Percentiles rank a stretch among this genome's conserved stretches.
These are phyloP conservation scores for Ceratocystis harringtonii DNA, from an alignment of 2,329 filamentous ascomycete species.

Conservation along the genomic window DNA sequence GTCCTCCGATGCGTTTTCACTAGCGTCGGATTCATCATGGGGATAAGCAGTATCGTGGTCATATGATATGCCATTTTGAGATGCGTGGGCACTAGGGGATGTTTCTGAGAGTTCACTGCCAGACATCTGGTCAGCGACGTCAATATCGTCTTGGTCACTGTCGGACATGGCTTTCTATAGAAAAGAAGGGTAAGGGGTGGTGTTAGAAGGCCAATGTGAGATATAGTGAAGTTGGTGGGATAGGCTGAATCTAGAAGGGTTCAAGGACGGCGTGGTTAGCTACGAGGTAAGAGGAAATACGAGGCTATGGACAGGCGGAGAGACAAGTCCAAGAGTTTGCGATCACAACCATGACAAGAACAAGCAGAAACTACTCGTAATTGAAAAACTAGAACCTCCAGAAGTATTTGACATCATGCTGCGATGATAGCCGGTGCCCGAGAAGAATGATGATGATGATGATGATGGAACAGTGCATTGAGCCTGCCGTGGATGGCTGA, in stretches of 20 bases:
- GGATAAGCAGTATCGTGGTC: slow-evolving; percentile 24
- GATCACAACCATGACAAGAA: slow-evolving; percentile 6
- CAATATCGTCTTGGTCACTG: slow-evolving; percentile 17
- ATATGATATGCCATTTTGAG: slow-evolving; percentile 29
- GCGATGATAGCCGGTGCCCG: slow-evolving; percentile 9
- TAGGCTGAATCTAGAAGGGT: neutral
- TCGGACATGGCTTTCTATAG: slow-evolving; percentile 13
- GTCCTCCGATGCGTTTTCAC: slow-evolving; percentile 35
- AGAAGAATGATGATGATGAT: neutral
- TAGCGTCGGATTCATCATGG: slow-evolving; percentile 30
- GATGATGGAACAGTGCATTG: neutral
- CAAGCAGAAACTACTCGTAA: neutral
- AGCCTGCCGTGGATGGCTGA: neutral
- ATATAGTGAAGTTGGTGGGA: neutral
- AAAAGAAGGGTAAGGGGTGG: neutral
- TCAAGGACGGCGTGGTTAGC: slow-evolving; percentile 10
- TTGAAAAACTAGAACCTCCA: neutral
- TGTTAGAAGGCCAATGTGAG: slow-evolving; percentile 2
- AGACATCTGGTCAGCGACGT: slow-evolving; percentile 32
- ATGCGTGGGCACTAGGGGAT: slow-evolving; percentile 37
- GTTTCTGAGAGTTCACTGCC: slow-evolving; percentile 67
- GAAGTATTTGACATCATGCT: slow-evolving; percentile 3
- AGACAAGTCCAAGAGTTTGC: slow-evolving; percentile 6
- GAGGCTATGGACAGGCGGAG: neutral
- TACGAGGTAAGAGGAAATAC: neutral